Percentiles rank a stretch among this genome's conserved stretches.
Conservation (phyloP, 208 protist species). For the Kentomonas sorsogonicus region DNA sequence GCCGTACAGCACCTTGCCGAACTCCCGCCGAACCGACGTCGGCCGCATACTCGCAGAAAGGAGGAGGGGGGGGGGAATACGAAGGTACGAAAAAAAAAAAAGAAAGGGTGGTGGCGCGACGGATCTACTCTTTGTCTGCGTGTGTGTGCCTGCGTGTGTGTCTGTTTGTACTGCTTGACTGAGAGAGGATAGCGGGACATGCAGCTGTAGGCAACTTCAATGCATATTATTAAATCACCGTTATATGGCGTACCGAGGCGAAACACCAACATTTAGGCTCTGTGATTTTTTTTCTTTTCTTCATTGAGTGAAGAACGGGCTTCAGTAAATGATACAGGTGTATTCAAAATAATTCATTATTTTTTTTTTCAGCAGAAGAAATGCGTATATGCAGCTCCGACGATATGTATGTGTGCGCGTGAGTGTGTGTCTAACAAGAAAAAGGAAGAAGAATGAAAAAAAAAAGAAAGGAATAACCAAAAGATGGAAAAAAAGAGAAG, state of each 20-base stretch:
- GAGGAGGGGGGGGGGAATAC: slow-evolving; percentile 8
- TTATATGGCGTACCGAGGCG: too few species aligned
- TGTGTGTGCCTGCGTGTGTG: not conserved
- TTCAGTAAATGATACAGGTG: too few species aligned
- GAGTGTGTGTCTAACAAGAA: not conserved
- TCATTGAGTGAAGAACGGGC: too few species aligned
- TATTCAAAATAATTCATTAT: too few species aligned
- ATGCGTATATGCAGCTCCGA: not conserved
- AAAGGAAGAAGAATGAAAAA: not conserved
- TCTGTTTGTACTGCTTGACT: not conserved
- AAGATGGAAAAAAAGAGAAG: slow-evolving; percentile 1
- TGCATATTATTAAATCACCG: too few species aligned
- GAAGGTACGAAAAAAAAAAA: slow-evolving; percentile 5
- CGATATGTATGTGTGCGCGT: too few species aligned
- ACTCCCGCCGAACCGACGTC: slow-evolving; percentile 21
- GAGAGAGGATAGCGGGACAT: not conserved
- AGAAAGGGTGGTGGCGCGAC: not conserved
- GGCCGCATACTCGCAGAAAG: slow-evolving; percentile 26
- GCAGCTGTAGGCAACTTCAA: too few species aligned
- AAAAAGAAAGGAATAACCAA: not conserved
- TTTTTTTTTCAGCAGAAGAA: not conserved
- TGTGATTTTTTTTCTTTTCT: too few species aligned
- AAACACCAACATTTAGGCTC: too few species aligned
- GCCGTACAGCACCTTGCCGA: slow-evolving; percentile 72
- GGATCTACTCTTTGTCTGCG: not conserved